Evolutionary conservation across 345 rosid species (phyloP), one percentile per base, ranked within the genome.

Genomic region (Excoecaria cochinchinensis): DNA sequence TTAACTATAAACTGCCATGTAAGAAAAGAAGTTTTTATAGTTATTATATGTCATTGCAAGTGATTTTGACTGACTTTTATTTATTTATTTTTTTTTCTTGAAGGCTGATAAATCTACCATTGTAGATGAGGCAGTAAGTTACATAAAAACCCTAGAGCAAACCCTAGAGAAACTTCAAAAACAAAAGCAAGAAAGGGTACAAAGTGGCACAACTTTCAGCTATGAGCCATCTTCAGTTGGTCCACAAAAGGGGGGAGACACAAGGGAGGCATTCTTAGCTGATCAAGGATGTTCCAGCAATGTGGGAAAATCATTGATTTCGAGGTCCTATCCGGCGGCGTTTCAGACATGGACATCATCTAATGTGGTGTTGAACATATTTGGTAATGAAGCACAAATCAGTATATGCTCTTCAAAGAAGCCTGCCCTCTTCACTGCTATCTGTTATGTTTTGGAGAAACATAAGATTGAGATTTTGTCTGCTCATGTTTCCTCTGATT

Each of bases 271-370:
- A 38, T 79, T 86, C 78, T 63, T 87, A 72, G 90, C 89, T 2
- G 88, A 86, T 81, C 89, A 50, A 40, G 77, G 69, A 6, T 73
- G 77, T 62, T 77, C 86, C 53, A 73, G 68, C 38, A 38, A 4
- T 31, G 19, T 19, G 52, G 53, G 60, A 56, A 56, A 8, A 58
- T 38, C 80, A 70, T 57, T 80, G 0, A 31, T 68, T 1, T 6
- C 79, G 14, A 71, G 42, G n/a, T 39, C 31, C 31, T 31, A 8
- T 42, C 91, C 91, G 24, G 82, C 81, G 36, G 60, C 16, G 7
- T 92, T 90, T 3, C 83, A 84, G 61, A 88, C 88, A 19, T 92
- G 95, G 95, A 74, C 81, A 15, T 85, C 97, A 10, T 53, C 82
- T 19, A 90, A 92, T 69, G 85, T 89, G 10, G 88, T 88, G 51